Conservation (phyloP, 1,139 yeast species). For the Komagataea norvegica region DNA sequence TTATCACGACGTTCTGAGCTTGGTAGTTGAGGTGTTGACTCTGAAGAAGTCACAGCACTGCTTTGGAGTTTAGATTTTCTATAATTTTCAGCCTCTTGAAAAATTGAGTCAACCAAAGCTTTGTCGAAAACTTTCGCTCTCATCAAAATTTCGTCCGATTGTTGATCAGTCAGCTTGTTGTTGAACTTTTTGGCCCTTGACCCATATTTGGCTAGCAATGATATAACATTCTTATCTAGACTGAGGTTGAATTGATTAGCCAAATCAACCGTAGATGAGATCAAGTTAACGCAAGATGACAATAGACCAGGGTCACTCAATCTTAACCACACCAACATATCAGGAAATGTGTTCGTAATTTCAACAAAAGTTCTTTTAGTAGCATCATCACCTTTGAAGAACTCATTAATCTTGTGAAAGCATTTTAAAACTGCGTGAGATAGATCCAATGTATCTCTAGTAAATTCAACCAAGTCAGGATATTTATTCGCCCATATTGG, state of each 20-base stretch:
- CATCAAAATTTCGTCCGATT: slow-evolving; percentile 50
- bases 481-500: slow-evolving; percentile 68
- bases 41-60: slow-evolving; percentile 5
- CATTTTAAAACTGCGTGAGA: slow-evolving; percentile 66
- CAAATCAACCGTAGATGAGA: slow-evolving; percentile 60
- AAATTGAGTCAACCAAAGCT: slow-evolving; percentile 47
- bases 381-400: slow-evolving; percentile 29
- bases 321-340: slow-evolving; percentile 74
- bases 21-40: slow-evolving; percentile 4
- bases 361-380: slow-evolving; percentile 32
- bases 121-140: slow-evolving; percentile 53
- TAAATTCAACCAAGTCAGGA: slow-evolving; percentile 64
- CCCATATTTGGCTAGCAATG: slow-evolving; percentile 57
- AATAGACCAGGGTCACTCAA: slow-evolving; percentile 74
- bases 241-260: slow-evolving; percentile 49
- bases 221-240: slow-evolving; percentile 47
- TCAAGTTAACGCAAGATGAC: slow-evolving; percentile 68
- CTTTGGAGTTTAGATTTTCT: slow-evolving; percentile 21
- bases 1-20: slow-evolving; percentile 8
- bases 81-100: slow-evolving; percentile 41
- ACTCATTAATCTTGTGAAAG: slow-evolving; percentile 48
- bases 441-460: slow-evolving; percentile 80
- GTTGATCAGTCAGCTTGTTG: slow-evolving; percentile 58
- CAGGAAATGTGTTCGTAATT: slow-evolving; percentile 43
- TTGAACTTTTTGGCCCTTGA: slow-evolving; percentile 61